Percentiles rank a stretch among this genome's conserved stretches.
These are phyloP conservation scores for Verruconis gallopava DNA, from an alignment of 2,329 filamentous ascomycete genomes.

Conservation along the genomic window DNA sequence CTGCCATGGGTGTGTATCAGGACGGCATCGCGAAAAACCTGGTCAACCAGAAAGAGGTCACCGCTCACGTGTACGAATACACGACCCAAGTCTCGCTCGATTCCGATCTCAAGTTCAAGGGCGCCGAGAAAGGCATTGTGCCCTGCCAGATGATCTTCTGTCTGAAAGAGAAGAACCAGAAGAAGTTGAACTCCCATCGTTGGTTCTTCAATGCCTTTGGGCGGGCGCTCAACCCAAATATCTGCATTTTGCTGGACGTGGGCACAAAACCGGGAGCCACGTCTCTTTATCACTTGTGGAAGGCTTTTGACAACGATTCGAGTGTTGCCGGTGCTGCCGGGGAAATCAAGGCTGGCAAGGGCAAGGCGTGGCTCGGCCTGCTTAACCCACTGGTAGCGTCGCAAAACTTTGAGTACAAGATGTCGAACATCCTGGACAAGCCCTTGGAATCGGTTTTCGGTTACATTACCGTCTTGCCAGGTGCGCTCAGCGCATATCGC, in stretches of 20 bases:
- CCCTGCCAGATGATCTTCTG: slow-evolving; percentile 98
- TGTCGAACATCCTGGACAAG: slow-evolving; percentile 98
- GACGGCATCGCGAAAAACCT: slow-evolving; percentile 97
- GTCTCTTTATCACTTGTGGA: slow-evolving; percentile 96
- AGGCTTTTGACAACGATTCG: slow-evolving; percentile 94
- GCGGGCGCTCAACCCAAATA: slow-evolving; percentile 80
- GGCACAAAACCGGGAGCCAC: slow-evolving; percentile 82
- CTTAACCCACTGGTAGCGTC: slow-evolving; percentile 91
- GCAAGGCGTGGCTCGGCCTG: slow-evolving; percentile 66
- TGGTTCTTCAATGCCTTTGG: slow-evolving; percentile 99
- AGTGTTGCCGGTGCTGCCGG: slow-evolving; percentile 94
- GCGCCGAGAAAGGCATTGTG: slow-evolving; percentile 96
- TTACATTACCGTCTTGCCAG: slow-evolving; percentile 93
- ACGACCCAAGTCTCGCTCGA: slow-evolving; percentile 96
- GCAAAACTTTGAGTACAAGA: slow-evolving; percentile 99
- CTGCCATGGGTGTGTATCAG: slow-evolving; percentile 96
- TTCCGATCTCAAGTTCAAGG: slow-evolving; percentile 94
- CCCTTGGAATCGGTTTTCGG: slow-evolving; percentile 94
- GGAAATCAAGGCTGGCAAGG: slow-evolving; percentile 96
- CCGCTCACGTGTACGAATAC: slow-evolving; percentile 96
- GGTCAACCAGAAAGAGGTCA: slow-evolving; percentile 91
- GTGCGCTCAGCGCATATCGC: slow-evolving; percentile 86
- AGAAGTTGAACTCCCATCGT: slow-evolving; percentile 95
- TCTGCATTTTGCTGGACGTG: slow-evolving; percentile 93
- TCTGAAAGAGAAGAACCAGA: slow-evolving; percentile 91